Base-by-base conservation (phyloP, 2,329 filamentous ascomycete species). In the Pezicula carpinea region DNA sequence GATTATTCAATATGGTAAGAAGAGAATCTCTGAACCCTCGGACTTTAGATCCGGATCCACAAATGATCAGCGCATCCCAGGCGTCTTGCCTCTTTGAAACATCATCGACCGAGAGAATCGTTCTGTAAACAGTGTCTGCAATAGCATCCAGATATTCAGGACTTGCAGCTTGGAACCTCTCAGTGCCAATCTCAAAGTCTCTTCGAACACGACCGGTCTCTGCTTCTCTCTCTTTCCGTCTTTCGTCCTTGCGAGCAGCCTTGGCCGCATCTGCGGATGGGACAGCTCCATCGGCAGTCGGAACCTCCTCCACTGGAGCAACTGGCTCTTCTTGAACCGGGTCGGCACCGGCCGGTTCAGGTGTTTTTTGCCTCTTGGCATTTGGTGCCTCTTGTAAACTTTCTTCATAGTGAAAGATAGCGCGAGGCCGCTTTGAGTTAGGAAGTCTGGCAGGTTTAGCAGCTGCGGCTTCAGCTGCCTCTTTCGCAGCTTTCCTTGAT, bases 61-160 rank as follows among this genome's bases (percentile, higher is more conserved):
- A 87, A 46, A 99, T 86, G 56, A 96, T 85, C 44, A 99, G 69
- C 51, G 86, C 88, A 59, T 97, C 92, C 93, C 93, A 99, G 53
- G 95, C 85, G 31, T 87, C 78, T 31, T 87, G 84, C 38, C 93
- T 83, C 73, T 90, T 91, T 59, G 87, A 85, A 55, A 89, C 82
- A 53, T 96, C 90, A 39, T 89, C 83, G 19, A 96, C 88, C 31
- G 83, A 81, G 57, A 91, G 84, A 44, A 97, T 82, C 1, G 89
- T 84, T 48, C 85, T 82, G 67, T 96, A 90, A 54, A 97, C 85
- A 33, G 88, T 82, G 46, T 85, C 84, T 19, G 88, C 88, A 53
- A 99, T 89, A 47, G 82, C 82, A 62, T 96, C 89, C 36, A 97
- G 78, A 47, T 95, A 82, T 3, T 75, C 77, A 45, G 85, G 83